Evolutionary conservation across 1,139 yeast genomes (phyloP), one percentile per base, ranked within the genome.

Genomic region (Suhomyces atakaporum): DNA sequence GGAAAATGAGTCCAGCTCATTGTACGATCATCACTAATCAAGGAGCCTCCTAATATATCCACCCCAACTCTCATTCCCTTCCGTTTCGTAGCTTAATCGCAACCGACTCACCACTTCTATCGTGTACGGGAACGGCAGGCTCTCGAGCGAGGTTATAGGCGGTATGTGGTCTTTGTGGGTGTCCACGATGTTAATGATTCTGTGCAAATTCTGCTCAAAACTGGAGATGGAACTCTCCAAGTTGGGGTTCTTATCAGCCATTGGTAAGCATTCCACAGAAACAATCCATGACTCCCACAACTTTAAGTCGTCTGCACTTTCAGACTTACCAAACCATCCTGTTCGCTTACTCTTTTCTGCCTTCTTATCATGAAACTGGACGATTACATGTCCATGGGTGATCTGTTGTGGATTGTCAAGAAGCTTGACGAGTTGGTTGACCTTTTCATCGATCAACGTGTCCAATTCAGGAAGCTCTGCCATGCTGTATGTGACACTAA

Each of bases 161-260:
- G 95, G 95, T 3, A 85, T 79, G 47, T 83, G 89, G 35, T 69
- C 76, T 49, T 77, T 81, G 49, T 81, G 70, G 4, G 56, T 50
- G 49, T 83, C 85, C 11, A 71, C 78, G 16, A 65, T 58, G 16
- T 70, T 72, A 28, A 79, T 62, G 12, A 85, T 75, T 38, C 67
- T 61, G 36, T 65, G 48, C 34, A 85, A 42, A 27, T 66, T 67
- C 12, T 56, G 52, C 44, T 70, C 74, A 44, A 80, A 72, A 39
- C 68, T 67, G 14, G 52, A 49, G 4, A 62, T 50, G 0, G 74
- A 66, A 13, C 48, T 22, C 25, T 51, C 47, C n/a, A 62, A 45
- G 32, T 47, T 49, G 18, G 42, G 31, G 14, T 34, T 37, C 21
- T 29, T 23, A 27, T 33, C 35, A 4, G 46, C 44, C 7, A 46